Base-by-base conservation (phyloP, 1,284 basidiomycete species). In the Trametes sp. region DNA sequence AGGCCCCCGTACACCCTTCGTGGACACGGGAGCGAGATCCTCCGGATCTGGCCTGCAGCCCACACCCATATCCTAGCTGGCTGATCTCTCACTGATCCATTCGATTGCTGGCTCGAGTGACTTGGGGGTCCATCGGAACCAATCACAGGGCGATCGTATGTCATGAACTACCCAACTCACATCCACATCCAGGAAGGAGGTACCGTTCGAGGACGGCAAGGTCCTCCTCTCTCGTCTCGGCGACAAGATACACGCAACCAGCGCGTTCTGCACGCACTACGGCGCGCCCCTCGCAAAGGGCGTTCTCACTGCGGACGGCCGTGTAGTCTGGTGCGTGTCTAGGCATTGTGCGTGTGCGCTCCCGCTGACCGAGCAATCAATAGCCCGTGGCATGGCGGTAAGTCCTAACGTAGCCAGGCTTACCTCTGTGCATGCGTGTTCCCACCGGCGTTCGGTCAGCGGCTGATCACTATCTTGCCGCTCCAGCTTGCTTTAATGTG, bases 211-310 rank as follows among this genome's bases (percentile, higher is more conserved):
- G 74, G 80, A 87, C 21, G 93, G 93, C 51, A 93, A 94, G 76
- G 88, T 96, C 38, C 81, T 97, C 13, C 76, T 97, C 16, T 90
- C 91, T 62, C 89, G 90, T 61, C 77, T 96, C 28, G 89, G 89
- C 26, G 88, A 92, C 71, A 86, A 89, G 64, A 78, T 89, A 8
- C 82, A 89, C 72, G 94, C 94, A 4, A 96, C 93, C 0, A 91
- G 89, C 65, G 91, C 92, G 16, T 92, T 88, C 78, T 97, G 95
- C 79, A 96, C 94, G 3, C 95, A 96, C 76, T 95, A 94, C 72
- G 93, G 93, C 14, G 92, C 93, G 1, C 90, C 89, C 10, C 82
- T 96, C n/a, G 85, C 80, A 8, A 94, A 95, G 75, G 95, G 95
- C 63, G 88, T 94, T 8, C 81, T 97, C 54, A 88, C 90, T 10